These are phyloP conservation scores for Platismatia glauca DNA, from an alignment of 495 filamentous ascomycete genomes.

Conservation along the genomic window DNA sequence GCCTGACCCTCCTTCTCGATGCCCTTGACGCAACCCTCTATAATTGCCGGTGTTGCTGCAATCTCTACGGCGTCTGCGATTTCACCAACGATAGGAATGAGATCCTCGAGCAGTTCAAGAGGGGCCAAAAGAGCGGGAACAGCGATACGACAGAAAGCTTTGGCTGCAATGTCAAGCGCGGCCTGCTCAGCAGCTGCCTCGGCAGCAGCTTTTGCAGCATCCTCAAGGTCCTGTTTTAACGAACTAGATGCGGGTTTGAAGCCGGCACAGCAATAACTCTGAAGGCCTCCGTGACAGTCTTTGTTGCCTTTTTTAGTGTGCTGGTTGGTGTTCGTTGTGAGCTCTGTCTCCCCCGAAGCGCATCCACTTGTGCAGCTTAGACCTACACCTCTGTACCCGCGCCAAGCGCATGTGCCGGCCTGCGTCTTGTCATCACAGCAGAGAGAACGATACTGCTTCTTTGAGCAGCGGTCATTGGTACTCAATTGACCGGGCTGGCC, in stretches of 20 bases:
- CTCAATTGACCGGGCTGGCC: constrained; percentile 25
- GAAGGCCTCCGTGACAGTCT: constrained; percentile 24
- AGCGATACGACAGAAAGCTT: constrained; percentile 27
- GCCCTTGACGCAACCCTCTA: constrained; percentile 23
- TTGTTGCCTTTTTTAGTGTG: constrained; percentile 17
- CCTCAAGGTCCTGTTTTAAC: constrained; percentile 15
- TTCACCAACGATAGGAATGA: constrained; percentile 25
- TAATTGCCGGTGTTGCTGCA: constrained; percentile 22
- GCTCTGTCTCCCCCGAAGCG: constrained; percentile 23
- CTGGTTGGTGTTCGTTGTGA: constrained; percentile 20
- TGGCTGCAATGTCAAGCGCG: constrained; percentile 26
- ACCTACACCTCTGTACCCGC: constrained; percentile 22
- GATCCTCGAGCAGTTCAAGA: constrained; percentile 21
- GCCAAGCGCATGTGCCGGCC: constrained; percentile 25
- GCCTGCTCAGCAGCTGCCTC: constrained; percentile 23
- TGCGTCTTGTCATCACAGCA: constrained; percentile 22
- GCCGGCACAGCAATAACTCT: constrained; percentile 26
- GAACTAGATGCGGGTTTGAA: constrained; percentile 21
- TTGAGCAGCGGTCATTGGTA: constrained; percentile 19
- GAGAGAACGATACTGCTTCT: constrained; percentile 18
- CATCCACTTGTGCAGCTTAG: constrained; percentile 23
- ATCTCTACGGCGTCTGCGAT: constrained; percentile 19
- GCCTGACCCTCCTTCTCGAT: constrained; percentile 26
- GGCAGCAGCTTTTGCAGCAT: constrained; percentile 22
- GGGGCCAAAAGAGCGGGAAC: constrained; percentile 25